Conservation (phyloP, 2,329 filamentous ascomycete genomes). For the Ophiostoma sp. region DNA sequence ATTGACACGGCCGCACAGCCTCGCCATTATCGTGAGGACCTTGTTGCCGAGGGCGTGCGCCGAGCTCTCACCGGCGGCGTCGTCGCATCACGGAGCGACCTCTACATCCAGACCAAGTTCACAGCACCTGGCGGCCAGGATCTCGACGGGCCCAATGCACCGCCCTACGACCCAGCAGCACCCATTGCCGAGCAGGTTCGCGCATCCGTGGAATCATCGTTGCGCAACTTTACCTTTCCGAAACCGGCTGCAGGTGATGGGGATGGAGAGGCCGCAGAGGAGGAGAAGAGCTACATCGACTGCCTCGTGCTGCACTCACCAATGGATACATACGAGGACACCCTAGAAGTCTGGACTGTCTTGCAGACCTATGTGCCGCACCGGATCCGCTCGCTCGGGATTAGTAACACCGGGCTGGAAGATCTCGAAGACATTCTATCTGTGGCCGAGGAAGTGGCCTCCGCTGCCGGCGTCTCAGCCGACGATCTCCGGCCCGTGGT, state of each 20-base stretch:
- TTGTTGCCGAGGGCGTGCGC: slow-evolving; percentile 67
- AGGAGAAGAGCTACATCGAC: slow-evolving; percentile 57
- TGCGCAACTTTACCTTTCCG: slow-evolving; percentile 58
- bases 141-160: slow-evolving; percentile 43
- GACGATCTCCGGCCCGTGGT: slow-evolving; percentile 50
- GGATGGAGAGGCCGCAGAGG: slow-evolving; percentile 24
- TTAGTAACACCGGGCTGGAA: slow-evolving; percentile 69
- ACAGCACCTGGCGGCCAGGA: slow-evolving; percentile 66
- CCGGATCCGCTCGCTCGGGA: slow-evolving; percentile 66
- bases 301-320: slow-evolving; percentile 72
- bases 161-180: slow-evolving; percentile 62
- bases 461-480: neutral
- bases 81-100: slow-evolving; percentile 51
- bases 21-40: slow-evolving; percentile 72
- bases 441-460: slow-evolving; percentile 6
- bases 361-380: slow-evolving; percentile 67
- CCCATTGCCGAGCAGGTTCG: slow-evolving; percentile 65
- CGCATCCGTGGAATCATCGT: slow-evolving; percentile 65
- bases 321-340: slow-evolving; percentile 45
- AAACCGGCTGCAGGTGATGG: neutral
- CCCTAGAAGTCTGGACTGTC: slow-evolving; percentile 64
- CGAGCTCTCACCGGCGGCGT: slow-evolving; percentile 59
- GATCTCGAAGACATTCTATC: slow-evolving; percentile 56
- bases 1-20: slow-evolving; percentile 80
- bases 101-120: slow-evolving; percentile 85